phyloP scores from a whole-genome alignment of 345 rosid species.

The Populus nigra region DNA sequence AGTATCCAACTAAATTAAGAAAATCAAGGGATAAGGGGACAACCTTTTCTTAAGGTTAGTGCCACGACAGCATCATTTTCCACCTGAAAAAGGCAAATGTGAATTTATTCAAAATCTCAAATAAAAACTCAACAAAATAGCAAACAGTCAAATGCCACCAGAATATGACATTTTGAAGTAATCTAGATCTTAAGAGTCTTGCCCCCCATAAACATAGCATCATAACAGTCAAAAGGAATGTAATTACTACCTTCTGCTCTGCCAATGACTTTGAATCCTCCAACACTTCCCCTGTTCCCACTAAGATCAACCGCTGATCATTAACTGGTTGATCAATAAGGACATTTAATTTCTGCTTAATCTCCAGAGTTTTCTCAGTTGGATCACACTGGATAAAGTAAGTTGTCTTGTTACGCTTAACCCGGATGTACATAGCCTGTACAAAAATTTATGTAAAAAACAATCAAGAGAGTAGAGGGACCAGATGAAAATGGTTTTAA shows the following conservation, averaged over 20 bases:
- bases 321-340: constrained; percentile 65
- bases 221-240: neutral
- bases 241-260: constrained; percentile 61
- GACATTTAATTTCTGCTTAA: constrained; percentile 67
- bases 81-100: constrained; percentile 51
- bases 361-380: constrained; percentile 64
- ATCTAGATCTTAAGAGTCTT: too few species aligned
- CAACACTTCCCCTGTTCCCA: constrained; percentile 55
- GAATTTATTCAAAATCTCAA: neutral
- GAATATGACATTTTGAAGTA: neutral
- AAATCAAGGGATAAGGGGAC: constrained; percentile 5
- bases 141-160: neutral
- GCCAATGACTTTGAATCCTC: constrained; percentile 81
- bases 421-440: constrained; percentile 92
- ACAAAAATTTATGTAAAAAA: neutral
- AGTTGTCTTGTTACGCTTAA: constrained; percentile 78
- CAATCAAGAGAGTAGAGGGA: neutral
- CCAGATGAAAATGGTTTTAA: constrained; percentile 1
- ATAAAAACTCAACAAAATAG: neutral
- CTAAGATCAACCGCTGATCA: constrained; percentile 66
- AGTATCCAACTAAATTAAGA: neutral
- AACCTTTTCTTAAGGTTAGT: constrained; percentile 84
- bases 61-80: constrained; percentile 96
- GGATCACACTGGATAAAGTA: constrained; percentile 87
- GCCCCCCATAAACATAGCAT: neutral